Percentiles rank a stretch among this genome's conserved stretches.
Conservation (phyloP, 2,329 filamentous ascomycete species). For the Aureobasidium musti region DNA sequence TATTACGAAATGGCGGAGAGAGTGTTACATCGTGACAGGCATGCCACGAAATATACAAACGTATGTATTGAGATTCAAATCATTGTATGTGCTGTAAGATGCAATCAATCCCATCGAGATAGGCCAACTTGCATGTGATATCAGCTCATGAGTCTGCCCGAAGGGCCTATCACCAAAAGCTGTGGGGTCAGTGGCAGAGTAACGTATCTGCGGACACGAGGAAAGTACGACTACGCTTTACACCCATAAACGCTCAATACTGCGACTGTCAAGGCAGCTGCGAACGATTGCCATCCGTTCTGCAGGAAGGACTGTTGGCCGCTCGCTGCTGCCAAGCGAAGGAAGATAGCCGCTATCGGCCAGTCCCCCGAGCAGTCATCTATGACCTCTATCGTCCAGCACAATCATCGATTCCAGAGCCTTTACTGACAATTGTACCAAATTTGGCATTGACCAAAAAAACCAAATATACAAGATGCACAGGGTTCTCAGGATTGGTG, state of each 20-base stretch:
- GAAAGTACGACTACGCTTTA: background rate
- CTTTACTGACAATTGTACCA: background rate
- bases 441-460: background rate
- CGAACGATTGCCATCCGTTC: background rate
- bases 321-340: background rate
- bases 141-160: background rate
- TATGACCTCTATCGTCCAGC: background rate
- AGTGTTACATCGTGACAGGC: background rate
- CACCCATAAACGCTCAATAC: background rate
- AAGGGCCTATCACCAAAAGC: too few species aligned
- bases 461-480: background rate
- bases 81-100: too few species aligned
- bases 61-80: background rate
- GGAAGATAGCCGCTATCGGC: background rate
- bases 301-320: background rate
- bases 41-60: background rate
- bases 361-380: background rate
- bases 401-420: background rate
- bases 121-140: background rate
- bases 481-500: constrained; percentile 17
- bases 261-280: background rate
- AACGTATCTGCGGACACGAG: background rate
- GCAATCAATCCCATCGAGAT: background rate
- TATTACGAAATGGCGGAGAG: too few species aligned
- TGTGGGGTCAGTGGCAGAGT: background rate